Evolutionary conservation across 169 alveolate genomes (phyloP), one percentile per base, ranked within the genome.

Genomic region (Cryptosporidium baileyi): DNA sequence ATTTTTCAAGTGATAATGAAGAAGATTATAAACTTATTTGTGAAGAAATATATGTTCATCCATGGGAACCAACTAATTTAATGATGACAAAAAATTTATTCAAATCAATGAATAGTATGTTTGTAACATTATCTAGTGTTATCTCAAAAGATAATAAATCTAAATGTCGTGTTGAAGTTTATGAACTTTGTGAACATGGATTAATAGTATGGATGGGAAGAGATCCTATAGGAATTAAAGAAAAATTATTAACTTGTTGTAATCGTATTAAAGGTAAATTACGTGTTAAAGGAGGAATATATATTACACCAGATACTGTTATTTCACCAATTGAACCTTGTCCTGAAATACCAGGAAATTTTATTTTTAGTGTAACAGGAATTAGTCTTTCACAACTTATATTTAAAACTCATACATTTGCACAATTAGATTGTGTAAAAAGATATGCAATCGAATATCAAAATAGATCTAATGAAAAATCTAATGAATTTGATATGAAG

Each of bases 311-410:
- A 36, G 67, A 74, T 28, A 57, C 67, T 24, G 67, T 30, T 6
- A 74, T 74, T 7, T 74, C 85, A 7, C 85, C 85, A 8, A 74
- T 74, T 52, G 85, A 74, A 30, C 85, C 85, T 5, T 74, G 85
- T 57, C 36, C 85, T 2, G 85, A 74, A 3, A 54, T 74, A 0
- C 85, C 85, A 32, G 85, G 85, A 2, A 74, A 74, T 43, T 74
- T 13, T 41, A 15, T 44, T 3, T 74, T 74, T 43, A 28, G 44
- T 3, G 74, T 74, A 36, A 54, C 85, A 28, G 85, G 85, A 54
- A 43, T 74, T 3, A 74, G 60, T 17, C 34, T 74, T 30, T 36
- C 85, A 40, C 74, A 74, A 7, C 17, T 74, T 11, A 7, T 74
- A 51, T 65, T 44, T 3, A 65, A 47, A 2, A 51, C 38, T 44